These are phyloP conservation scores for Tolypocladium pustulatum DNA, from an alignment of 2,329 filamentous ascomycete genomes.

Conservation along the genomic window DNA sequence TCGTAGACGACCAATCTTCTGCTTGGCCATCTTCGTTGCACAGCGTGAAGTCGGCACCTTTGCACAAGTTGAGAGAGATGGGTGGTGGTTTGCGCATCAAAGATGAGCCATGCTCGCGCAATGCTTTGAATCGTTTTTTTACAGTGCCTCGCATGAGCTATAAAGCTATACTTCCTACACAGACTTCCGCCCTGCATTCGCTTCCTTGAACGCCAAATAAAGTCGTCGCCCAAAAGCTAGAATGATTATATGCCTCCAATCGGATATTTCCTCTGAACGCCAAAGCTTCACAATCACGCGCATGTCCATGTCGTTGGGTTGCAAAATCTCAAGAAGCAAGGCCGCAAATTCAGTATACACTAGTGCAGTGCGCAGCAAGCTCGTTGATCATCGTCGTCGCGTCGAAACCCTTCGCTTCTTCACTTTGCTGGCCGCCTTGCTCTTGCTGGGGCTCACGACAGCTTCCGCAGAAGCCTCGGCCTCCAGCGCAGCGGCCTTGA, in stretches of 20 bases:
- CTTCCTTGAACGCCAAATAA: neutral
- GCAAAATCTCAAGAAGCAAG: neutral
- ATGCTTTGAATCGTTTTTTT: neutral
- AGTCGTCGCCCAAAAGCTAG: neutral
- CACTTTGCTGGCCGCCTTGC: conserved; percentile 14
- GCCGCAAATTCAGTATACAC: neutral
- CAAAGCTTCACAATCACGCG: neutral
- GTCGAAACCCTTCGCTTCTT: conserved; percentile 24
- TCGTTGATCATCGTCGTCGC: conserved; percentile 18
- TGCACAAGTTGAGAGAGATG: neutral
- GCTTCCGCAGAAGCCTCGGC: conserved; percentile 12
- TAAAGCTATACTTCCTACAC: neutral
- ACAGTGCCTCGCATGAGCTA: neutral
- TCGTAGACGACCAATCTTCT: neutral
- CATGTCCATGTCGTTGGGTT: neutral
- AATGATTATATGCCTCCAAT: neutral
- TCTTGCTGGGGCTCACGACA: conserved; percentile 12
- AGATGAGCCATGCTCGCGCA: neutral
- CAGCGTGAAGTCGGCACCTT: neutral
- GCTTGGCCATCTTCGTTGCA: neutral
- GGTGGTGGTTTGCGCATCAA: neutral
- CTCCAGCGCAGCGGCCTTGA: conserved; percentile 16
- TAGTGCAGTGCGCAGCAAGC: neutral
- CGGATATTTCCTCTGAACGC: neutral
- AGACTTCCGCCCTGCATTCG: neutral